Conservation (phyloP, 2,329 filamentous ascomycete genomes). For the Lachnellula willkommii region DNA sequence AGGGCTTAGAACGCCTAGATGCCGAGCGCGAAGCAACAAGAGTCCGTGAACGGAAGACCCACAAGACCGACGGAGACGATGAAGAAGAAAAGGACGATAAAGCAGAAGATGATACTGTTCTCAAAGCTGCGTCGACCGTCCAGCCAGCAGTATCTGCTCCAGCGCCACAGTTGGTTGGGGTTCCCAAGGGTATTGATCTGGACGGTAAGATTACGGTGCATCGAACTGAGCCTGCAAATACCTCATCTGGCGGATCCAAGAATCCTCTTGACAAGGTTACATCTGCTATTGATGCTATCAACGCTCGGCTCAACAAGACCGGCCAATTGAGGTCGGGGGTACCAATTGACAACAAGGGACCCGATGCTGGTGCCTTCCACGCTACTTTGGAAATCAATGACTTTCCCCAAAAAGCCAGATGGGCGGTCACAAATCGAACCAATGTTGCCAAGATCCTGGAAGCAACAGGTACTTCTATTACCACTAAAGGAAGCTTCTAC, state of each 20-base stretch:
- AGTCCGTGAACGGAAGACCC: constrained; percentile 78
- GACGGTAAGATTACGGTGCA: constrained; percentile 69
- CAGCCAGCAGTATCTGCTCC: constrained; percentile 48
- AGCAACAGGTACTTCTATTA: constrained; percentile 90
- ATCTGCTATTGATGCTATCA: constrained; percentile 86
- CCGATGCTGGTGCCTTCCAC: constrained; percentile 93
- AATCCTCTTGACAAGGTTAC: constrained; percentile 80
- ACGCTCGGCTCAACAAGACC: constrained; percentile 81
- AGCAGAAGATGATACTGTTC: constrained; percentile 63
- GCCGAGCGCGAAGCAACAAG: constrained; percentile 84
- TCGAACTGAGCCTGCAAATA: constrained; percentile 53
- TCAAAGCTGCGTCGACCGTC: constrained; percentile 61
- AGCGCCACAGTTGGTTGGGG: constrained; percentile 35
- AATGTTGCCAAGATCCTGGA: constrained; percentile 98
- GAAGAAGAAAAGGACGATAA: constrained; percentile 74
- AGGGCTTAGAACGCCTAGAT: constrained; percentile 86
- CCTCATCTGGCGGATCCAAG: constrained; percentile 39
- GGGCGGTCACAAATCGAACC: constrained; percentile 96
- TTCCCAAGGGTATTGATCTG: constrained; percentile 54
- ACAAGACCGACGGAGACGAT: constrained; percentile 79
- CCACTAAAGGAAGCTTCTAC: constrained; percentile 93
- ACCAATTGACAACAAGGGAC: constrained; percentile 96
- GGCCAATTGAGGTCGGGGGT: constrained; percentile 87
- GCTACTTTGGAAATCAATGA: constrained; percentile 98
- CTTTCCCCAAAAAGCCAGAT: constrained; percentile 96